These are phyloP conservation scores for Russula griseocarnosa DNA, from an alignment of 768 basidiomycete species.

Conservation along the genomic window DNA sequence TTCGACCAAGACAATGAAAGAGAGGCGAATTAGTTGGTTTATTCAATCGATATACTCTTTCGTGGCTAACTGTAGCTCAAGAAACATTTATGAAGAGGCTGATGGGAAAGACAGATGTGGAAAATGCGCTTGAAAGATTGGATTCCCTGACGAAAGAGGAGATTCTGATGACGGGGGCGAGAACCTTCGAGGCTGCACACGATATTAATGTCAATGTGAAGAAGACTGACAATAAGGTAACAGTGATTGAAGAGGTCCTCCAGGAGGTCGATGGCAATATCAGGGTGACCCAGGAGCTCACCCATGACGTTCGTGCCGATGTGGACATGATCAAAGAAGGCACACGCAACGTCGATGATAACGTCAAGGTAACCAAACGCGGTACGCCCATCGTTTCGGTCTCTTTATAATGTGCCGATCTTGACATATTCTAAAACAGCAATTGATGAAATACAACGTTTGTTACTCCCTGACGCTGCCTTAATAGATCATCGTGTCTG, in stretches of 20 bases:
- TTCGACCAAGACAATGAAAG: not conserved
- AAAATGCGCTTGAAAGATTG: not conserved
- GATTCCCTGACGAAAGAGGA: not conserved
- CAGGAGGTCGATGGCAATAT: not conserved
- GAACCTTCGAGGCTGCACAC: not conserved
- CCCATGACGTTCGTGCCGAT: not conserved
- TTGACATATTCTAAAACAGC: not conserved
- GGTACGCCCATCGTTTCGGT: not conserved
- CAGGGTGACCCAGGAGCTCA: not conserved
- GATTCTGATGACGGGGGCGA: not conserved
- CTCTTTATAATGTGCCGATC: not conserved
- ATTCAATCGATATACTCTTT: not conserved
- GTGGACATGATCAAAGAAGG: not conserved
- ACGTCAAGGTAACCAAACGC: not conserved
- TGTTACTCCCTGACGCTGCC: not conserved
- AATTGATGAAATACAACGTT: not conserved
- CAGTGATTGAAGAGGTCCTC: not conserved
- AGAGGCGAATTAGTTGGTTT: not conserved
- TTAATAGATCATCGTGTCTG: not conserved
- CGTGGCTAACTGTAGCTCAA: not conserved
- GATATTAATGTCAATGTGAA: not conserved
- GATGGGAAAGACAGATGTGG: not conserved
- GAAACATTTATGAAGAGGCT: not conserved
- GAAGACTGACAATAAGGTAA: not conserved
- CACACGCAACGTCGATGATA: not conserved